These are phyloP conservation scores for Heterobasidion parviporum DNA, from an alignment of 1,284 basidiomycete species.

Conservation along the genomic window DNA sequence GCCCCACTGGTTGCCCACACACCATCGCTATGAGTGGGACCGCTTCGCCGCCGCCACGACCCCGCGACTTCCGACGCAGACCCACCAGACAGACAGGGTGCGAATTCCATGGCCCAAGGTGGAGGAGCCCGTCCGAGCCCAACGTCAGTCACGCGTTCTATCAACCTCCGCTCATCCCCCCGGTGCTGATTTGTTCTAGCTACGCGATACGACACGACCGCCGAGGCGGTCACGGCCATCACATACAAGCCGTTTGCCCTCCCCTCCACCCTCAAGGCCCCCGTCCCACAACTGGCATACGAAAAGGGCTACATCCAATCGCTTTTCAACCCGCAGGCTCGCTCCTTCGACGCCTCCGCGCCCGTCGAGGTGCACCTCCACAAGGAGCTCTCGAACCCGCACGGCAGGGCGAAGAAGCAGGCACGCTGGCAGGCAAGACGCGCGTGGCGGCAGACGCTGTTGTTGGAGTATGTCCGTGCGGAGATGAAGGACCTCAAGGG, in stretches of 20 bases:
- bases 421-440: constrained; percentile 58
- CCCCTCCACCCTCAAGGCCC: constrained; percentile 25
- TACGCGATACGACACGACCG: constrained; percentile 45
- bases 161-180: neutral
- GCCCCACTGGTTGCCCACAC: constrained; percentile 46
- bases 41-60: constrained; percentile 58
- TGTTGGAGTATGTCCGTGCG: constrained; percentile 42
- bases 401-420: constrained; percentile 73
- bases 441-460: constrained; percentile 35
- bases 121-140: constrained; percentile 30
- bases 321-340: constrained; percentile 39
- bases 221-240: constrained; percentile 48
- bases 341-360: constrained; percentile 36
- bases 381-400: constrained; percentile 69
- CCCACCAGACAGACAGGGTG: constrained; percentile 27
- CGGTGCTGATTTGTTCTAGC: neutral
- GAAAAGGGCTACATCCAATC: constrained; percentile 54
- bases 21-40: constrained; percentile 51
- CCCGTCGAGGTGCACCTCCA: constrained; percentile 59
- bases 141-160: constrained; percentile 31
- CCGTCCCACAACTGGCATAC: constrained; percentile 33
- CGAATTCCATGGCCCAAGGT: constrained; percentile 63
- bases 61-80: constrained; percentile 44
- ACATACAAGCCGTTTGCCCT: constrained; percentile 60
- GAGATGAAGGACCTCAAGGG: constrained; percentile 51